Conservation (phyloP, 1,139 yeast genomes). For the Yamadazyma taylorii region DNA sequence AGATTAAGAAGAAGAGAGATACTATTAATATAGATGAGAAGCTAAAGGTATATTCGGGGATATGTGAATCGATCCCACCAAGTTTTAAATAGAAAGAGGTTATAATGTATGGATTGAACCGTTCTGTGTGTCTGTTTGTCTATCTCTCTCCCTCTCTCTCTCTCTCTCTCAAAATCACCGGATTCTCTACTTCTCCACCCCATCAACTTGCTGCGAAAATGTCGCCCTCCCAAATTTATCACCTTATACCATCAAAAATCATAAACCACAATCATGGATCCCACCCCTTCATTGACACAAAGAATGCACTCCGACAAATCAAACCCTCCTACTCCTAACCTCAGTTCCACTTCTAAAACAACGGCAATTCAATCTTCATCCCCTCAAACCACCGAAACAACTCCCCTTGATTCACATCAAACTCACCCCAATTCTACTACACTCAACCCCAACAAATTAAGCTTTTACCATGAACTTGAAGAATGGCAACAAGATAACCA, state of each 20-base stretch:
- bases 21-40: slow-evolving; percentile 30
- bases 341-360: neutral
- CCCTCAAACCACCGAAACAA: neutral
- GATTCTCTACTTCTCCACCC: too few species aligned
- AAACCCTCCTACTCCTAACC: too few species aligned
- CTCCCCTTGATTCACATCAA: neutral
- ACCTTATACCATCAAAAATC: too few species aligned
- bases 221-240: neutral
- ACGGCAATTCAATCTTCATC: neutral
- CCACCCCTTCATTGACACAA: too few species aligned
- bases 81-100: slow-evolving; percentile 22
- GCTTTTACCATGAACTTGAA: slow-evolving; percentile 51
- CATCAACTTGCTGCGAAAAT: neutral
- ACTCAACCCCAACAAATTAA: slow-evolving; percentile 4
- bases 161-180: too few species aligned
- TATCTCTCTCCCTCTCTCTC: too few species aligned
- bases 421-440: neutral
- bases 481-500: slow-evolving; percentile 90
- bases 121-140: too few species aligned
- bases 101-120: too few species aligned
- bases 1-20: slow-evolving; percentile 22
- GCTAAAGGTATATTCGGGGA: slow-evolving; percentile 26
- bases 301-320: too few species aligned
- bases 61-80: slow-evolving; percentile 37
- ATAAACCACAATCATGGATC: too few species aligned